Evolutionary conservation across 768 basidiomycete genomes (phyloP).

Genomic region (Tephrocybe rancida): DNA sequence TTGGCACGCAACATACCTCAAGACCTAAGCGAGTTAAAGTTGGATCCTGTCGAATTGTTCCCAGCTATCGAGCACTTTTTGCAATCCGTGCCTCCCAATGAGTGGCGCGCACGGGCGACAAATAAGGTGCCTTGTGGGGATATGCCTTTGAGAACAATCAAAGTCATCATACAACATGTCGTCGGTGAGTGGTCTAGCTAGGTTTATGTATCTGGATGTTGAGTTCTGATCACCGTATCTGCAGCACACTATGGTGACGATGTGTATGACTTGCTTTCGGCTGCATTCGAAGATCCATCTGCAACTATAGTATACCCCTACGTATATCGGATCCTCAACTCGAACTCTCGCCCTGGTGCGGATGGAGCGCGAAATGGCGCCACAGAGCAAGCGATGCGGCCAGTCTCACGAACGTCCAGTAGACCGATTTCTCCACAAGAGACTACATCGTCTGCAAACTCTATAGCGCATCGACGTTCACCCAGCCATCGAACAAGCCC

Average conservation of each 20-base stretch:
- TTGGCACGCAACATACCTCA: slow-evolving; percentile 92
- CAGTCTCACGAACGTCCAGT: slow-evolving; percentile 63
- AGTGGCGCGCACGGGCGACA: slow-evolving; percentile 91
- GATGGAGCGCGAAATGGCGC: slow-evolving; percentile 38
- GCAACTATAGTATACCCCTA: slow-evolving; percentile 97
- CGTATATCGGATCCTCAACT: slow-evolving; percentile 89
- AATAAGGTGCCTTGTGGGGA: slow-evolving; percentile 95
- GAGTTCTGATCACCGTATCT: slow-evolving; percentile 6
- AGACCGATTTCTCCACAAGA: slow-evolving; percentile 75
- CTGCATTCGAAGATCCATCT: slow-evolving; percentile 94
- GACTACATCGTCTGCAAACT: slow-evolving; percentile 50
- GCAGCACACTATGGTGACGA: slow-evolving; percentile 86
- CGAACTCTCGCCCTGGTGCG: slow-evolving; percentile 48
- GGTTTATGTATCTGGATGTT: neutral
- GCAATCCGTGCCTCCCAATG: slow-evolving; percentile 91
- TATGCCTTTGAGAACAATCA: slow-evolving; percentile 96
- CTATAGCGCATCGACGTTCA: slow-evolving; percentile 54
- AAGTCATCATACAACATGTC: slow-evolving; percentile 97
- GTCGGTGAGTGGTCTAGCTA: slow-evolving; percentile 66
- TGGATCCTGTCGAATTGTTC: slow-evolving; percentile 89
- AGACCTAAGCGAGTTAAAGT: slow-evolving; percentile 75
- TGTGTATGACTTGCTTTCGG: slow-evolving; percentile 88
- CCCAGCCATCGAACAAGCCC: slow-evolving; percentile 70
- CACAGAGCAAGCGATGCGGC: slow-evolving; percentile 42
- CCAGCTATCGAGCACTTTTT: slow-evolving; percentile 94